Evolutionary conservation across 306 rosid species (phyloP).

Genomic region (Cicer arietinum): DNA sequence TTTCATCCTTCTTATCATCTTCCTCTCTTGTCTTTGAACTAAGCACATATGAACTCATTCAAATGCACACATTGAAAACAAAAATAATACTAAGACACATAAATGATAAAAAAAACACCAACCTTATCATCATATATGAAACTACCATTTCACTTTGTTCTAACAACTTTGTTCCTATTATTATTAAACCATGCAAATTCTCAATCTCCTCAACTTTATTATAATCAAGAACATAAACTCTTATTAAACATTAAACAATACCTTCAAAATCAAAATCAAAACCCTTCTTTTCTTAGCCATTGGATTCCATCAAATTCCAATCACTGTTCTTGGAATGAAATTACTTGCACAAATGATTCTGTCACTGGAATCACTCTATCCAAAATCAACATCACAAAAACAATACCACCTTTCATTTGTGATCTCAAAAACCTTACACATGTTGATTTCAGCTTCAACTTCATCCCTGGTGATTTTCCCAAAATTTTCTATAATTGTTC

Average conservation of each 20-base stretch:
- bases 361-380: constrained; percentile 42
- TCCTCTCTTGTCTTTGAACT: constrained; percentile 19
- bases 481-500: constrained; percentile 43
- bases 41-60: constrained; percentile 1
- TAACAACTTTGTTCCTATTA: constrained; percentile 21
- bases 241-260: constrained; percentile 41
- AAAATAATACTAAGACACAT: neutral
- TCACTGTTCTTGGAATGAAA: constrained; percentile 68
- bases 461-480: constrained; percentile 51
- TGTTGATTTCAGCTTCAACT: constrained; percentile 41
- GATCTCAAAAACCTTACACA: constrained; percentile 42
- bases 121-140: constrained; percentile 18
- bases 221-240: constrained; percentile 40
- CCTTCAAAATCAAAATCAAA: constrained; percentile 29
- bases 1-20: constrained; percentile 12
- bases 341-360: constrained; percentile 36
- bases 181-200: constrained; percentile 26
- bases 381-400: constrained; percentile 18
- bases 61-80: constrained; percentile 25
- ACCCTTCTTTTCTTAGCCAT: constrained; percentile 34
- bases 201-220: constrained; percentile 14
- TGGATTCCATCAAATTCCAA: constrained; percentile 49
- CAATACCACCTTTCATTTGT: constrained; percentile 42
- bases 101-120: constrained; percentile 25
- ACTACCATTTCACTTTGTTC: neutral